Base-by-base conservation (phyloP, 176 grass and related monocot genomes). In the Thalia dealbata region DNA sequence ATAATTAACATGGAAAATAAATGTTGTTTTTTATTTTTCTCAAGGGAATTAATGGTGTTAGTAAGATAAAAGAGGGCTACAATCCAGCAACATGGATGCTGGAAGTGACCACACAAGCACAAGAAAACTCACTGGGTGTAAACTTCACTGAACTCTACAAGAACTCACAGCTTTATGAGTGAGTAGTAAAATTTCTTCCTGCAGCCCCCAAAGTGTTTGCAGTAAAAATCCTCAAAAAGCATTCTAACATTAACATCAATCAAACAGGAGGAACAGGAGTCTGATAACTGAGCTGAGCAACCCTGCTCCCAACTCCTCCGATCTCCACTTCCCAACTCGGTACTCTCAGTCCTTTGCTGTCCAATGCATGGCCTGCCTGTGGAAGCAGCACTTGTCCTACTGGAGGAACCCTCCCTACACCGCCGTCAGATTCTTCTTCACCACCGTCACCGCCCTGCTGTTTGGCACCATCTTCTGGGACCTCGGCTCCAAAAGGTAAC, bases 361-460 rank as follows among this genome's bases (percentile, higher is more conserved):
- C 77, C 91, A 96, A 65, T 91, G 85, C 76, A 70, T 76, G 6
- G 91, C 91, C 74, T 96, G 91, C 81, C 73, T 96, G 26, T 96
- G 88, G 91, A 96, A 96, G 66, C 88, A 91, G 78, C 82, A 82
- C 18, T 67, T 88, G 64, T 96, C 91, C 66, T 96, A 91, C 52
- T 96, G 91, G 91, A 88, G 91, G 86, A 96, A 96, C 75, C 91
- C 91, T 75, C 88, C 91, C 62, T 91, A 96, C 64, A 96, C 85
- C 29, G 86, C 81, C 42, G 86, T 96, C 69, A 87, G 89, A 44
- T 86, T 88, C 77, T 83, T 96, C 76, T 96, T 88, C 62, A 91
- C 91, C n/a, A 82, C 72, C 41, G 8, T 84, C 12, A 88, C 88
- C 16, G 91, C 88, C 3, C 75, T 96, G 73, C 43, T 91, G 59